A percentile compares a stretch with the other conserved stretches of the same genome.
These are phyloP conservation scores for Drosera capensis DNA, from an alignment of 148 eudicot species.

Conservation along the genomic window DNA sequence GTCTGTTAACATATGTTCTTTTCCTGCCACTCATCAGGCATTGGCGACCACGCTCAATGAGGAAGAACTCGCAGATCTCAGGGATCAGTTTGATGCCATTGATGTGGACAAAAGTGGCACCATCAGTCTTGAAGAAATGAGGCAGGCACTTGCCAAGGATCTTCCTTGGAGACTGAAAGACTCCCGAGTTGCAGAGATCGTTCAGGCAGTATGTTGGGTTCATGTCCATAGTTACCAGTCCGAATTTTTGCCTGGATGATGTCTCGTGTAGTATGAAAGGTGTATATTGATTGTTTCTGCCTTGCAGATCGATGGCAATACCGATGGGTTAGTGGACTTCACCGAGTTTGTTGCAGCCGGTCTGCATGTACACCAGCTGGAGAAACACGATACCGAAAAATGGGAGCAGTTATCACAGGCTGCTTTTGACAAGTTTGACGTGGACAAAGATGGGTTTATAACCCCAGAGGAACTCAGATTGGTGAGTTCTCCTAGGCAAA, in stretches of 20 bases:
- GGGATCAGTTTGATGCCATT: constrained; percentile 92
- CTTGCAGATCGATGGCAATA: constrained; percentile 83
- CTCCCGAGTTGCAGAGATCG: constrained; percentile 69
- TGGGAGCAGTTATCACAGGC: constrained; percentile 77
- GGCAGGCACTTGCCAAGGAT: constrained; percentile 94
- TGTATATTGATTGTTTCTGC: constrained; percentile 7
- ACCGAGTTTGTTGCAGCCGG: constrained; percentile 89
- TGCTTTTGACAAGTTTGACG: constrained; percentile 90
- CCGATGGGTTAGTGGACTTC: constrained; percentile 90
- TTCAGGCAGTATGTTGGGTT: constrained; percentile 87
- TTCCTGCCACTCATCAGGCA: constrained; percentile 35
- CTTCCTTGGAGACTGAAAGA: constrained; percentile 92
- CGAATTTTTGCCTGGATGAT: too few relatives aligned
- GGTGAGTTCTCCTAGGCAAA: too few relatives aligned
- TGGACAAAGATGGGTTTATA: constrained; percentile 82
- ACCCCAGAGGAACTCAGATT: constrained; percentile 79
- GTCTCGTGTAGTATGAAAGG: too few relatives aligned
- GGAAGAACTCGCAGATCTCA: constrained; percentile 62
- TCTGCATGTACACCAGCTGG: constrained; percentile 79
- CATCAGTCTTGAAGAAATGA: constrained; percentile 95
- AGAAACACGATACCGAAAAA: constrained; percentile 67
- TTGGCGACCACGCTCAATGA: constrained; percentile 75
- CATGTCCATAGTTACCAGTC: too few relatives aligned
- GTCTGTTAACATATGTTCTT: background rate
- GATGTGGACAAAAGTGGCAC: constrained; percentile 84